Evolutionary conservation across 495 filamentous ascomycete species (phyloP).

Genomic region (Penicillium verhagenii): DNA sequence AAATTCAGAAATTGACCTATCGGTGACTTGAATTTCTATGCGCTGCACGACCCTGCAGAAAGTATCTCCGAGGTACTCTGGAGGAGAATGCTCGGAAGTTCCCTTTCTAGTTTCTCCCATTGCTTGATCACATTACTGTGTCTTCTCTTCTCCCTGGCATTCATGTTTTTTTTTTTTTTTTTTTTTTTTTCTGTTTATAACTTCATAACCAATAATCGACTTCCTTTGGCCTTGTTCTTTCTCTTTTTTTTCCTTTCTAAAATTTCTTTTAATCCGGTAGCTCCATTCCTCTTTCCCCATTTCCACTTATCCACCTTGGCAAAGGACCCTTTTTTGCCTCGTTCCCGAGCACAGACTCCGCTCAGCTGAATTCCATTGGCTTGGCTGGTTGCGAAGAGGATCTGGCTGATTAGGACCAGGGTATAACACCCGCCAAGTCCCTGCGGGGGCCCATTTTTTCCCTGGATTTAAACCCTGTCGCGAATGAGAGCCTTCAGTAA

Average conservation of each 20-base stretch:
- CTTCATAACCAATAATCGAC: not conserved
- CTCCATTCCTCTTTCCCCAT: slow-evolving; percentile 4
- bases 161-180: not conserved
- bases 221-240: too few relatives aligned
- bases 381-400: not conserved
- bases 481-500: too few relatives aligned
- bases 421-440: slow-evolving; percentile 3
- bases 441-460: slow-evolving; percentile 28
- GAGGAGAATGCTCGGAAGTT: slow-evolving; percentile 9
- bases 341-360: slow-evolving; percentile 6
- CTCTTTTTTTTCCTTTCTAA: not conserved
- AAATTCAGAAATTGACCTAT: not conserved
- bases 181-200: not conserved
- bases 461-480: not conserved
- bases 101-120: too few relatives aligned
- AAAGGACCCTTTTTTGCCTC: slow-evolving; percentile 6
- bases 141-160: too few relatives aligned
- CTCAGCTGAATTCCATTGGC: slow-evolving; percentile 2
- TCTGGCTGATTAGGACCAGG: slow-evolving; percentile 1
- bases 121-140: too few relatives aligned
- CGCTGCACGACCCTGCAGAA: not conserved
- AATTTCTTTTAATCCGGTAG: not conserved
- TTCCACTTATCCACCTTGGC: slow-evolving; percentile 1
- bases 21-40: slow-evolving; percentile 1
- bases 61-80: slow-evolving; percentile 5